Percentiles rank a stretch among this genome's conserved stretches.
These are phyloP conservation scores for Fonsecaea multimorphosa DNA, from an alignment of 2,329 filamentous ascomycete species.

Conservation along the genomic window DNA sequence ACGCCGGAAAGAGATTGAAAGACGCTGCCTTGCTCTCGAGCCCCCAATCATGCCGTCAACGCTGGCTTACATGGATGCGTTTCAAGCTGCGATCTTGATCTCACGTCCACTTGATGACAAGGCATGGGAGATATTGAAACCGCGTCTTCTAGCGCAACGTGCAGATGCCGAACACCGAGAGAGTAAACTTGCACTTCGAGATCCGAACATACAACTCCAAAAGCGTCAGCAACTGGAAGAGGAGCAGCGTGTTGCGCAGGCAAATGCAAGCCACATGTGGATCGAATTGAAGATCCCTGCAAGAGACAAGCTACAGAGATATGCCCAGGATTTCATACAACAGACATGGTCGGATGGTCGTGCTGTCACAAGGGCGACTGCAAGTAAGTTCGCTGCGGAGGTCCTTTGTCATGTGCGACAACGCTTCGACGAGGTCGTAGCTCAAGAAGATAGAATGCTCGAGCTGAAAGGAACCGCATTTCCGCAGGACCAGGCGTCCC, in stretches of 20 bases:
- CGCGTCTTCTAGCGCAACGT: slow-evolving; percentile 70
- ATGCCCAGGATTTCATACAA: slow-evolving; percentile 73
- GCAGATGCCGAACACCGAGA: slow-evolving; percentile 66
- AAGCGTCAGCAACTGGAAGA: slow-evolving; percentile 56
- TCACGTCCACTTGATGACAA: slow-evolving; percentile 70
- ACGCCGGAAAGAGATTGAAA: slow-evolving; percentile 73
- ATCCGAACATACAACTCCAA: slow-evolving; percentile 49
- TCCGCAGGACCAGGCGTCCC: slow-evolving; percentile 59
- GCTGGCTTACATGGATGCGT: slow-evolving; percentile 73
- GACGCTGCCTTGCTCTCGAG: slow-evolving; percentile 68
- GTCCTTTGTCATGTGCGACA: slow-evolving; percentile 71
- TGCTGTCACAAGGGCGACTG: slow-evolving; percentile 67
- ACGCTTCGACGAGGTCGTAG: slow-evolving; percentile 68
- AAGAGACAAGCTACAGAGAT: slow-evolving; percentile 67
- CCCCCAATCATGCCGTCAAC: slow-evolving; percentile 69
- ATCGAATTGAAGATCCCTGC: slow-evolving; percentile 72
- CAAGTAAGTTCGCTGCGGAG: slow-evolving; percentile 72
- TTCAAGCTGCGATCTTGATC: slow-evolving; percentile 74
- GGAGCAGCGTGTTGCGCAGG: slow-evolving; percentile 60
- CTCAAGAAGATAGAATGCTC: slow-evolving; percentile 60
- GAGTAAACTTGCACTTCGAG: slow-evolving; percentile 40
- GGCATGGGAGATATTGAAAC: slow-evolving; percentile 72
- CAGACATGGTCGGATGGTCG: slow-evolving; percentile 69
- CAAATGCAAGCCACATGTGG: slow-evolving; percentile 71
- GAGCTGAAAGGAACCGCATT: slow-evolving; percentile 48